Evolutionary conservation across 225 moss, liverwort and hornwort species (phyloP), one percentile per base, ranked within the genome.

Genomic region (Takakia lepidozioides): DNA sequence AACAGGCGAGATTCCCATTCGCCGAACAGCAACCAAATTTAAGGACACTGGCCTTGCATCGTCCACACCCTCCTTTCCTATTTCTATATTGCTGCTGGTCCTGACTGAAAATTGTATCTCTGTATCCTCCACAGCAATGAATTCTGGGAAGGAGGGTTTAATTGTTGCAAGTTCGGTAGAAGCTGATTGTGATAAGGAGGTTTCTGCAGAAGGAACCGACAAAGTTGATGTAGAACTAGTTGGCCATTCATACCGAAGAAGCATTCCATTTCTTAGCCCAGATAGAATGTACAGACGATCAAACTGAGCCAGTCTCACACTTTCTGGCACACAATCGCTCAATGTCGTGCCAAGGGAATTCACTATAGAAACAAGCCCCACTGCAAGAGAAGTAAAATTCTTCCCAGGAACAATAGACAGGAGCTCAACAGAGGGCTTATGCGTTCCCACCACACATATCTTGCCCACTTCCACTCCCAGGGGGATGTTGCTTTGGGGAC

Each of bases 211-310:
- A 3, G 37, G 43, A 3, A 34, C 49, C 35, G 52, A 10, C 7
- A 40, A 44, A 20, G 42, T 43, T 47, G 37, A 18, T 29, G 64
- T 54, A 49, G 67, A 63, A 29, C 56, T 64, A 59, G 75, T 64
- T 60, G 85, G 91, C 98, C 98, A 99, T 68, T 99, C 98, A 56
- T 83, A 99, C 43, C 98, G 85, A 40, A 91, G 70, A 19, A 99
- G 60, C 85, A 85, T 87, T 60, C 98, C 98, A 64, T 99, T 99
- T 56, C 98, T 75, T 48, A 99, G 54, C 25, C 98, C 98, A 61
- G 87, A 82, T 38, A 99, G 85, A 23, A 99, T 79, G 48, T 85
- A 99, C 30, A 91, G 75, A 23, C 83, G 69, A 66, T 99, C 98
- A 71, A 87, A 99, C 55, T 80, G 78, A 21, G 91, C 91, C 61